Percentiles rank a stretch among this genome's conserved stretches.
These are phyloP conservation scores for Flaveria bidentis DNA, from an alignment of 129 eudicot species.

Conservation along the genomic window DNA sequence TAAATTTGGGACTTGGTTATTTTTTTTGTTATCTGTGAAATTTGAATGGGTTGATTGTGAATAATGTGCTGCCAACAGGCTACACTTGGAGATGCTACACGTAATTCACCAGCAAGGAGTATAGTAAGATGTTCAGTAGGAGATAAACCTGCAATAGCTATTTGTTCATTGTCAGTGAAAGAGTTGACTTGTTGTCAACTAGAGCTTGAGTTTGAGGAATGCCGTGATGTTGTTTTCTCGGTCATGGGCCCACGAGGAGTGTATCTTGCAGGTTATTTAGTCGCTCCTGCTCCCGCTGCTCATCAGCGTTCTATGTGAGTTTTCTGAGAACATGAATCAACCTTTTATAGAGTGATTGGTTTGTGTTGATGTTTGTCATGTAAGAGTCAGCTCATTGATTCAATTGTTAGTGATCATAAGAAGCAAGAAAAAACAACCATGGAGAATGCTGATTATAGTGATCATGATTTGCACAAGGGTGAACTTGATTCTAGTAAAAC, in stretches of 20 bases:
- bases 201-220: slow-evolving; percentile 39
- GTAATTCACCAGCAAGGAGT: slow-evolving; percentile 33
- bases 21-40: background rate
- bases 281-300: slow-evolving; percentile 6
- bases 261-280: slow-evolving; percentile 37
- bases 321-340: background rate
- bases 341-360: background rate
- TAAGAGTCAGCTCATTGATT: background rate
- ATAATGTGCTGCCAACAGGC: slow-evolving; percentile 23
- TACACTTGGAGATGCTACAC: slow-evolving; percentile 38
- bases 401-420: slow-evolving; percentile 5
- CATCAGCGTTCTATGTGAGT: slow-evolving; percentile 7
- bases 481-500: slow-evolving; percentile 19
- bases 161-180: slow-evolving; percentile 26
- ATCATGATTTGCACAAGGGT: slow-evolving; percentile 22
- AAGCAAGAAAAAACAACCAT: background rate
- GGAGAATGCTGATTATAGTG: slow-evolving; percentile 27
- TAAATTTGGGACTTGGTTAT: background rate
- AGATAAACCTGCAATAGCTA: slow-evolving; percentile 32
- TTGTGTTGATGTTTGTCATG: background rate
- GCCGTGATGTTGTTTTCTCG: slow-evolving; percentile 28
- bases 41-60: background rate
- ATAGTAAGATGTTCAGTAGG: slow-evolving; percentile 31
- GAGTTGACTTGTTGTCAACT: slow-evolving; percentile 34
- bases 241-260: slow-evolving; percentile 31